Evolutionary conservation across 805 yeast genomes (phyloP), one percentile per base, ranked within the genome.

Genomic region (Ogataea neopini): DNA sequence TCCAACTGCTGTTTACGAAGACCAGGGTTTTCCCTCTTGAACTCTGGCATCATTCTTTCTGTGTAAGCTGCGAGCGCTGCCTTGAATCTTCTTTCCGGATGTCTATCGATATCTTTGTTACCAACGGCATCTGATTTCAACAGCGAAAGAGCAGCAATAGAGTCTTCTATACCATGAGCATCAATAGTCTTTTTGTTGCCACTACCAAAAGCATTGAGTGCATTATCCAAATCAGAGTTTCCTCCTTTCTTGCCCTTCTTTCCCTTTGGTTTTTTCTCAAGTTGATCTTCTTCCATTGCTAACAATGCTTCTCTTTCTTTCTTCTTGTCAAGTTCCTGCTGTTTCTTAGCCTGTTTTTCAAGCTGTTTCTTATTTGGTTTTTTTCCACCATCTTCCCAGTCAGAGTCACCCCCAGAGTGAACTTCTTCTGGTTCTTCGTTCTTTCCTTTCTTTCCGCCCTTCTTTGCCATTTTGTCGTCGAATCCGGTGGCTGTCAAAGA

Each of bases 31-130:
- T 88, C 96, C 63, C 81, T 75, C 67, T 83, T 81, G 46, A 84
- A 48, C 60, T 84, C 88, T 4, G 94, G 92, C 35, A 85, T 62
- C 58, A 92, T 76, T 47, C 74, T 70, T 52, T 83, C 92, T 58
- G 87, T 88, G 60, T 69, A 88, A 1, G 87, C 88, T 10, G 80
- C 74, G 47, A 73, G 73, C 0, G 96, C 96, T 20, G 92, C 88
- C 71, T 87, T 88, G 68, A 84, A 86, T 62, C 96, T 79, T 68
- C 95, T 80, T 71, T 88, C 96, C 8, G 96, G 96, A 58, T 88
- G 96, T 66, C 89, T 81, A 50, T 88, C 96, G 44, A 88, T 73
- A 44, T 81, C 88, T 60, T 82, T 82, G 51, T 69, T 69, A 35
- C 71, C 67, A 26, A 84, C 83, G 44, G 80, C 85, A 45, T 73